Percentiles rank a stretch among this genome's conserved stretches.
Conservation (phyloP, 148 eudicot genomes). For the Nyssa sinensis region DNA sequence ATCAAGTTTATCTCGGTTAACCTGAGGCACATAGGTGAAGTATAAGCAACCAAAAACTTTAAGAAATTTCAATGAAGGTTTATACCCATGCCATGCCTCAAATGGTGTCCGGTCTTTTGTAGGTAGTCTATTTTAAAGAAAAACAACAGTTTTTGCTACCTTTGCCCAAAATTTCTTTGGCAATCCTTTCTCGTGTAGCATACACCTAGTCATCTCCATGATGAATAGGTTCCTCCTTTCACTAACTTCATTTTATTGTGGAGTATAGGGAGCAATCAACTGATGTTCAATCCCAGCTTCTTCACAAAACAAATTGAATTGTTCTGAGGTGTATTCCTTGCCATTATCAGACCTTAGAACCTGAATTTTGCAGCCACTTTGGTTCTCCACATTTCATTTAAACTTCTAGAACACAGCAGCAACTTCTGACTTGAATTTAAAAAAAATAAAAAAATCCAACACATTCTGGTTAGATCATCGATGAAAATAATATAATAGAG, state of each 20-base stretch:
- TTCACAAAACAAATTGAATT: no score
- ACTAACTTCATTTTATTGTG: not conserved
- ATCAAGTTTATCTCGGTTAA: conserved; percentile 4
- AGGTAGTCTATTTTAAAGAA: not conserved
- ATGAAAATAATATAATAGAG: no score
- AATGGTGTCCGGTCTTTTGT: not conserved
- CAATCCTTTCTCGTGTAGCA: no score
- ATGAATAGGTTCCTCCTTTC: not conserved
- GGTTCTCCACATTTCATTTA: no score
- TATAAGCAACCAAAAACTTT: conserved; percentile 6
- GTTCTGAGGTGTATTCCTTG: no score
- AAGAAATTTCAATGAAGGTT: no score
- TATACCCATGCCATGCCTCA: conserved; percentile 6
- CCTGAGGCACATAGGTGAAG: not conserved
- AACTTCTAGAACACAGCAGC: no score
- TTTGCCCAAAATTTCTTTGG: not conserved
- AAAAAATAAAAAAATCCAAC: not conserved
- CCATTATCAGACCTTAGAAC: no score
- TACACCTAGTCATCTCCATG: no score
- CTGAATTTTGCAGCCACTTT: no score
- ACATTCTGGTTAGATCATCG: not conserved
- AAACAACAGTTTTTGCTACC: not conserved
- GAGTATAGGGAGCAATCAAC: not conserved
- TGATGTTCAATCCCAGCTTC: no score
- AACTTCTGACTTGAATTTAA: not conserved